Conservation (phyloP, 805 yeast genomes). For the Saturnispora silvae region DNA sequence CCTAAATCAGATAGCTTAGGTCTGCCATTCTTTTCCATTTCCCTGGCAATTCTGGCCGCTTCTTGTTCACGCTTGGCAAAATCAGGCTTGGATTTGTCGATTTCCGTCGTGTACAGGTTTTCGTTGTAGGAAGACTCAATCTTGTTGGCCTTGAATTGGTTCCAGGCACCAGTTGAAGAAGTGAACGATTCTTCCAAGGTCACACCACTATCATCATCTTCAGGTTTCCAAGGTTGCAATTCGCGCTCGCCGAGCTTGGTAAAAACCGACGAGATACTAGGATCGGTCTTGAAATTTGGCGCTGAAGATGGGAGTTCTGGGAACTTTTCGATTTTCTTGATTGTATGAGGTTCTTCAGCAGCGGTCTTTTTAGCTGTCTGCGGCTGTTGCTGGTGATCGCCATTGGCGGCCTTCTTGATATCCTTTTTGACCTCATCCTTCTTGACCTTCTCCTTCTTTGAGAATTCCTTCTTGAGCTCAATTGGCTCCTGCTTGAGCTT, state of each 20-base stretch:
- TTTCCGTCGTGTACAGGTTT: slow-evolving; percentile 72
- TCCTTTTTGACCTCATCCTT: too few species aligned
- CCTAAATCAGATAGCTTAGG: slow-evolving; percentile 61
- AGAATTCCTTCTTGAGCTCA: too few species aligned
- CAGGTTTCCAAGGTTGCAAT: slow-evolving; percentile 80
- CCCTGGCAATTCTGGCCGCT: slow-evolving; percentile 75
- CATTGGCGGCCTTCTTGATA: too few species aligned
- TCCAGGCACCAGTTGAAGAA: slow-evolving; percentile 43
- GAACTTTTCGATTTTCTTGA: too few species aligned
- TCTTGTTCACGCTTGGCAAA: slow-evolving; percentile 50
- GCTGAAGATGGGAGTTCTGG: too few species aligned
- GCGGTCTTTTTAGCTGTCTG: too few species aligned
- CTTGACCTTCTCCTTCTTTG: too few species aligned
- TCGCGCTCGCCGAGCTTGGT: slow-evolving; percentile 47
- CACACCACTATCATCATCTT: slow-evolving; percentile 24
- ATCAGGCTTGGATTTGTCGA: slow-evolving; percentile 62
- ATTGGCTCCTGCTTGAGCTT: too few species aligned
- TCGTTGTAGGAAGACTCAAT: slow-evolving; percentile 79
- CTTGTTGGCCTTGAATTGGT: slow-evolving; percentile 89
- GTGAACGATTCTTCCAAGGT: slow-evolving; percentile 28
- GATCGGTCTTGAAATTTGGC: slow-evolving; percentile 71
- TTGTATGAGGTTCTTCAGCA: too few species aligned
- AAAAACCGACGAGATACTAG: slow-evolving; percentile 57
- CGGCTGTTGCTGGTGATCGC: too few species aligned
- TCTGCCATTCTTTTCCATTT: slow-evolving; percentile 57